These are phyloP conservation scores for Aspergillus viridinutans DNA, from an alignment of 2,329 filamentous ascomycete species.

Conservation along the genomic window DNA sequence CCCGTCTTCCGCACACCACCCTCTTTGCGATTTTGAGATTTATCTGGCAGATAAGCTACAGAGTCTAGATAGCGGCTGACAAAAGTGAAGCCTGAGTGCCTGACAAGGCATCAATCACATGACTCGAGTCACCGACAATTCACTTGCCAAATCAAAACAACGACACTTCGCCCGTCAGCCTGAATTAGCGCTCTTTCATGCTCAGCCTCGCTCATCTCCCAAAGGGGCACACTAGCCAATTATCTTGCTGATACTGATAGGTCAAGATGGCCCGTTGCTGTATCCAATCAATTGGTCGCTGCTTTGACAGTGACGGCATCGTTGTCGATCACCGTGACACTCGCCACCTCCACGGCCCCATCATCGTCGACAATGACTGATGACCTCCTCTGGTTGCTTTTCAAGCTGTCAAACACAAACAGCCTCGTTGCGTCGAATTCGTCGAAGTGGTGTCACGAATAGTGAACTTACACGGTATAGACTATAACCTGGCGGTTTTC, in stretches of 20 bases:
- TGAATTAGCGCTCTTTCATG: too few relatives aligned
- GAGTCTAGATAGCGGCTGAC: too few relatives aligned
- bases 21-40: conserved; percentile 43
- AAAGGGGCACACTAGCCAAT: neutral
- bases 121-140: too few relatives aligned
- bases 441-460: neutral
- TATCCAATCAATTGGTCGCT: neutral
- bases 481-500: neutral
- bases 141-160: too few relatives aligned
- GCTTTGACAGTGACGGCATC: neutral
- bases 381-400: neutral
- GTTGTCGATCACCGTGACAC: neutral
- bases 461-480: too few relatives aligned
- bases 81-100: too few relatives aligned
- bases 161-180: neutral
- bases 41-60: too few relatives aligned
- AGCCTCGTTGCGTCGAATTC: neutral
- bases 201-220: neutral
- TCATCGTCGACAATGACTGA: neutral
- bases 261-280: neutral
- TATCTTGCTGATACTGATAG: neutral
- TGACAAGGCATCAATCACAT: too few relatives aligned
- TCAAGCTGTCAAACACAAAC: too few relatives aligned
- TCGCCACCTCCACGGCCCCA: neutral
- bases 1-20: conserved; percentile 43